phyloP scores from a whole-genome alignment of 371 early-diverging fungal species.

The Mortierella sp. region DNA sequence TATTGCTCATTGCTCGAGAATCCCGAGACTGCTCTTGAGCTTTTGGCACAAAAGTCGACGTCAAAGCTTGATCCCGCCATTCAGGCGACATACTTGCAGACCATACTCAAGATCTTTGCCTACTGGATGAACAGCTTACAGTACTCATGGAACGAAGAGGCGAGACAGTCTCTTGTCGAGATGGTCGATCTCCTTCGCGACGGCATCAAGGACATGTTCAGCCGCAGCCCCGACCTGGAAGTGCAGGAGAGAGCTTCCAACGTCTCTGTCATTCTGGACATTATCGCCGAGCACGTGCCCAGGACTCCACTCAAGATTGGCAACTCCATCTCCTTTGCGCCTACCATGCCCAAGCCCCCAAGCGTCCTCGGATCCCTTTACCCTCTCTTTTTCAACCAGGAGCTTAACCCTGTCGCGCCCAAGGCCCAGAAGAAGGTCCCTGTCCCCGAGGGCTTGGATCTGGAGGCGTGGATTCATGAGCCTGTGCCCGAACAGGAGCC shows the following conservation, averaged over 20 bases:
- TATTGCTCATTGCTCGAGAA: constrained; percentile 73
- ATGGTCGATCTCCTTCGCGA: constrained; percentile 62
- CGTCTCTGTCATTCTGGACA: constrained; percentile 68
- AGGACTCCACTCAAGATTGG: constrained; percentile 47
- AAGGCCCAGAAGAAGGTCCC: constrained; percentile 93
- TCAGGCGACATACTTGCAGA: constrained; percentile 81
- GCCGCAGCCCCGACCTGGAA: constrained; percentile 76
- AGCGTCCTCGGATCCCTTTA: constrained; percentile 66
- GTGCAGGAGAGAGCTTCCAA: constrained; percentile 85
- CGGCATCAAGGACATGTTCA: constrained; percentile 52
- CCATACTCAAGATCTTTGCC: constrained; percentile 80
- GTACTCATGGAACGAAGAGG: constrained; percentile 70
- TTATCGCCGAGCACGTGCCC: constrained; percentile 60
- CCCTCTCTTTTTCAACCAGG: constrained; percentile 80
- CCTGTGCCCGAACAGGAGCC: constrained; percentile 74
- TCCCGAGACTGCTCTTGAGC: constrained; percentile 68
- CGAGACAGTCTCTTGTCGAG: constrained; percentile 66
- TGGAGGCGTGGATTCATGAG: constrained; percentile 86
- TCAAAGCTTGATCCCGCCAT: constrained; percentile 71
- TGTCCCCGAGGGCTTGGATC: constrained; percentile 88
- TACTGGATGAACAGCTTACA: constrained; percentile 74
- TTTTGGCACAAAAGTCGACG: constrained; percentile 68
- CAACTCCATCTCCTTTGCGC: constrained; percentile 57
- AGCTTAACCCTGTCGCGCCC: constrained; percentile 94
- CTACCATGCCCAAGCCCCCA: constrained; percentile 57